Conservation (phyloP, 306 rosid genomes). For the Quercus agrifolia region DNA sequence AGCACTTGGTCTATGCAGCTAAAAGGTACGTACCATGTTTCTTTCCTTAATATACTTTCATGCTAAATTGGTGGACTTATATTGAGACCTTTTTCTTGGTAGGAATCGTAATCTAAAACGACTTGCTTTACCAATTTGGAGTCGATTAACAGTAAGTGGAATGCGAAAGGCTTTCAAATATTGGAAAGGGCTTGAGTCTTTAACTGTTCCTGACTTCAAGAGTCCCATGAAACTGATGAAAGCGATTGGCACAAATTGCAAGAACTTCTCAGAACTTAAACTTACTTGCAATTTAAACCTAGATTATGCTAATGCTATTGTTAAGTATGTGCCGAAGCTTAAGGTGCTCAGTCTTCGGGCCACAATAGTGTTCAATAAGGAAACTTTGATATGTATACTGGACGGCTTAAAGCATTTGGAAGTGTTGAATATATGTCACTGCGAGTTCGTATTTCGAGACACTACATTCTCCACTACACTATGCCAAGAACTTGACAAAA, state of each 20-base stretch:
- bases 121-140: slow-evolving; percentile 16
- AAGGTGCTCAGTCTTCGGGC: slow-evolving; percentile 18
- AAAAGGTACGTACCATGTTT: slow-evolving; percentile 15
- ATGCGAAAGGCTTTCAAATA: background rate
- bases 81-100: background rate
- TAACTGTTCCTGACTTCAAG: slow-evolving; percentile 10
- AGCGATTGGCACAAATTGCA: no score
- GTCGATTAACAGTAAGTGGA: background rate
- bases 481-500: background rate
- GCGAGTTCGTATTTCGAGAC: background rate
- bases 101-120: slow-evolving; percentile 32
- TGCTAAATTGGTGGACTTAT: no score
- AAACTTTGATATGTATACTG: background rate
- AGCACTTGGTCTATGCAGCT: slow-evolving; percentile 1
- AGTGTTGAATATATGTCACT: slow-evolving; percentile 19
- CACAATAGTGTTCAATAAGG: background rate
- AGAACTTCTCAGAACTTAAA: slow-evolving; percentile 7
- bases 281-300: background rate
- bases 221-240: no score
- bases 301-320: background rate
- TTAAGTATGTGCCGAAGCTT: slow-evolving; percentile 3
- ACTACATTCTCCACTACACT: background rate
- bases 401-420: slow-evolving; percentile 4
- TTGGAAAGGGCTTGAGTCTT: slow-evolving; percentile 33
- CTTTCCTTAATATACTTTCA: no score